Percentiles rank a stretch among this genome's conserved stretches.
These are phyloP conservation scores for Coleophoma cylindrospora DNA, from an alignment of 2,329 filamentous ascomycete species.

Conservation along the genomic window DNA sequence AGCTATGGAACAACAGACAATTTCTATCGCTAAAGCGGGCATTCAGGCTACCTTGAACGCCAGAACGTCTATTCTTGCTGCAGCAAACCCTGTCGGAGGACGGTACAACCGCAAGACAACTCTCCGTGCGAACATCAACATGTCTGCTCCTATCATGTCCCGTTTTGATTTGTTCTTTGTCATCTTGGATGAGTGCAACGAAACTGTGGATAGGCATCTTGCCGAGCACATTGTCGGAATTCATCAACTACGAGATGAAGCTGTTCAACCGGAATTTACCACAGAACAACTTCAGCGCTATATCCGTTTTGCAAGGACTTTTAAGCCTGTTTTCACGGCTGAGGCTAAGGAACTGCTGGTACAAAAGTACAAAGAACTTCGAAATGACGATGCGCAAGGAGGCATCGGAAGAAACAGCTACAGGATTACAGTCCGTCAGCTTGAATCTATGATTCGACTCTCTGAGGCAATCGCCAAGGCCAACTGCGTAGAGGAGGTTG, in stretches of 20 bases:
- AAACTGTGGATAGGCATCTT: constrained; percentile 81
- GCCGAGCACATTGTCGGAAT: constrained; percentile 93
- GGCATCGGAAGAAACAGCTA: constrained; percentile 94
- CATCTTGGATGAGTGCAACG: constrained; percentile 93
- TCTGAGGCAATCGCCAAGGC: constrained; percentile 98
- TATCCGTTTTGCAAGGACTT: constrained; percentile 92
- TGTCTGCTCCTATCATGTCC: constrained; percentile 98
- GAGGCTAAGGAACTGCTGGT: constrained; percentile 84
- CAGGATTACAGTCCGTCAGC: constrained; percentile 91
- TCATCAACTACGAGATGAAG: constrained; percentile 87
- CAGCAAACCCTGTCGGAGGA: constrained; percentile 91
- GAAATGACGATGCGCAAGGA: constrained; percentile 88
- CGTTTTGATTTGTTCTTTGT: constrained; percentile 99
- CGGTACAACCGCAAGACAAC: constrained; percentile 97
- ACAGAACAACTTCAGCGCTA: constrained; percentile 96
- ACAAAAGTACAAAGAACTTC: constrained; percentile 90
- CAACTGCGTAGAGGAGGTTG: constrained; percentile 90
- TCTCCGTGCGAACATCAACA: constrained; percentile 92
- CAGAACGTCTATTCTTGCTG: constrained; percentile 89
- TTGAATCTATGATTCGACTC: constrained; percentile 92
- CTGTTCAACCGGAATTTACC: constrained; percentile 87
- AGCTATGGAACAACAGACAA: constrained; percentile 99
- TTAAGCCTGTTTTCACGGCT: constrained; percentile 85
- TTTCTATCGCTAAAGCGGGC: constrained; percentile 96
- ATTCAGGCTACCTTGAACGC: constrained; percentile 98